Evolutionary conservation across 2,329 filamentous ascomycete genomes (phyloP).

Genomic region (Alternaria gansuensis): DNA sequence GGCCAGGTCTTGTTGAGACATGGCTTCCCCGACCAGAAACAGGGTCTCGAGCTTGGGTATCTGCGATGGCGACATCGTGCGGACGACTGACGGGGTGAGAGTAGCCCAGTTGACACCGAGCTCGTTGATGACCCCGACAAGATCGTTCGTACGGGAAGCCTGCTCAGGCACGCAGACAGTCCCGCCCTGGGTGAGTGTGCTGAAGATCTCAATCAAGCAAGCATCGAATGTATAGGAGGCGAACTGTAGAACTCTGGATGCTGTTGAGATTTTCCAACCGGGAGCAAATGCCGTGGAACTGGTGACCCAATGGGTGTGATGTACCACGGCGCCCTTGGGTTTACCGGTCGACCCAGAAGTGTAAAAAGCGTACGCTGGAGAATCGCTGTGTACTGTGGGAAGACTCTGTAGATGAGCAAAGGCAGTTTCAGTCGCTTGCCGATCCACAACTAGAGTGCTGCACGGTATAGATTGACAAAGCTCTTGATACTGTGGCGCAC

Average conservation of each 20-base stretch:
- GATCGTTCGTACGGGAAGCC: constrained; percentile 57
- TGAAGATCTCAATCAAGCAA: constrained; percentile 58
- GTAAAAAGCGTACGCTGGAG: constrained; percentile 69
- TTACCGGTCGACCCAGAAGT: constrained; percentile 66
- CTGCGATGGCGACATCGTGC: constrained; percentile 42
- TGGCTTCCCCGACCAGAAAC: constrained; percentile 46
- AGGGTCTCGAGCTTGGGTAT: constrained; percentile 41
- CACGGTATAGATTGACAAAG: constrained; percentile 41
- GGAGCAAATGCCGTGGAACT: constrained; percentile 41
- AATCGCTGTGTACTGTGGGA: constrained; percentile 54
- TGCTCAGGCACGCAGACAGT: constrained; percentile 61
- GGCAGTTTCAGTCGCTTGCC: constrained; percentile 53
- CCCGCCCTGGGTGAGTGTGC: constrained; percentile 58
- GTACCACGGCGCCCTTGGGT: constrained; percentile 69
- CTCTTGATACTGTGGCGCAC: constrained; percentile 34
- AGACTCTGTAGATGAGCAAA: constrained; percentile 41
- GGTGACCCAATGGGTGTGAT: constrained; percentile 67
- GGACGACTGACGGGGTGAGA: constrained; percentile 56
- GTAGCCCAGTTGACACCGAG: constrained; percentile 55
- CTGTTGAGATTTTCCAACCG: constrained; percentile 55
- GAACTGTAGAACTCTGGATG: constrained; percentile 65
- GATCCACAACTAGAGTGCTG: constrained; percentile 44
- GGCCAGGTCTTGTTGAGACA: constrained; percentile 46
- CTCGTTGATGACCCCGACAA: constrained; percentile 53
- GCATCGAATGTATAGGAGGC: constrained; percentile 58